phyloP scores from a whole-genome alignment of 179 eudicot species.

The Silene vulgaris region DNA sequence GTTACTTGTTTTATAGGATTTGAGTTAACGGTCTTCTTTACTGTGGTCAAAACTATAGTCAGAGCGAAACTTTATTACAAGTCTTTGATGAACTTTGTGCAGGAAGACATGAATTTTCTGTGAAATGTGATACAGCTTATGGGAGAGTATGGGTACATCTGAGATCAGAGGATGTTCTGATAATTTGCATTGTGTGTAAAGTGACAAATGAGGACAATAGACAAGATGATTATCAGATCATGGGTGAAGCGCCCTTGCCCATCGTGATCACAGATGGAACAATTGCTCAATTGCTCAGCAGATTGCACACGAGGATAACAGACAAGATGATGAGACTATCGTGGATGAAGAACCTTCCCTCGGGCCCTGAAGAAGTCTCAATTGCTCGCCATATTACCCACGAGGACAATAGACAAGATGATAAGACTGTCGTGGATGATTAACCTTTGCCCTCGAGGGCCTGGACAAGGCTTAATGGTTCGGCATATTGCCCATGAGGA shows the following conservation, averaged over 20 bases:
- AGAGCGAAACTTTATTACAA: too few relatives aligned
- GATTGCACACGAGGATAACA: too few relatives aligned
- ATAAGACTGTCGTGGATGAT: background rate
- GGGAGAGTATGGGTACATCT: constrained; percentile 91
- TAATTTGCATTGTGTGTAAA: constrained; percentile 81
- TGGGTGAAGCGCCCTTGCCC: too few relatives aligned
- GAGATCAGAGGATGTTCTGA: constrained; percentile 78
- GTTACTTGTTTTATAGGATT: background rate
- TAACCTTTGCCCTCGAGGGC: too few relatives aligned
- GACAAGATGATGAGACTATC: background rate
- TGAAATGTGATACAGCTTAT: constrained; percentile 55
- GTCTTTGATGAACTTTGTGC: background rate
- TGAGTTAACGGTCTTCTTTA: background rate
- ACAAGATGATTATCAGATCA: background rate
- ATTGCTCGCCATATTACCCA: too few relatives aligned
- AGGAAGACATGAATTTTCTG: background rate
- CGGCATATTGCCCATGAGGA: background rate
- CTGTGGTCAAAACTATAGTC: background rate
- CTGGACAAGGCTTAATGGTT: too few relatives aligned
- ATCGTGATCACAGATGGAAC: too few relatives aligned
- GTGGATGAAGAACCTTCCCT: background rate
- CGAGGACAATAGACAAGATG: background rate
- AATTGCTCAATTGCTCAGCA: too few relatives aligned
- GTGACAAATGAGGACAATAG: constrained; percentile 51
- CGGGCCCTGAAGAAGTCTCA: too few relatives aligned